Conservation (phyloP, 116 monocot genomes). For the Posidonia oceanica region DNA sequence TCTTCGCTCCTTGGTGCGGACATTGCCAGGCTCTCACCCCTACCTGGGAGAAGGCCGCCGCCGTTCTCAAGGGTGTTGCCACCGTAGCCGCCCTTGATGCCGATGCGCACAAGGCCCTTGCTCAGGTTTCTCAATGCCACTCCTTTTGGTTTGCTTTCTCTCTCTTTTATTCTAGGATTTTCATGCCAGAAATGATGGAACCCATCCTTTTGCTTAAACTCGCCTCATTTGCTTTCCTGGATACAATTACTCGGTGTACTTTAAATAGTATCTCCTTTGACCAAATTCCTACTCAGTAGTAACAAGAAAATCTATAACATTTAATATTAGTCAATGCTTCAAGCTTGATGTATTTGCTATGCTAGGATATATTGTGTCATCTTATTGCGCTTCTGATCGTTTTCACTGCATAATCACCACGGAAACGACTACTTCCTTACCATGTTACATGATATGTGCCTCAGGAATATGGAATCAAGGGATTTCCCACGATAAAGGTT, state of each 20-base stretch:
- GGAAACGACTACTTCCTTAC: background rate
- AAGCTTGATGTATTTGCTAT: no score
- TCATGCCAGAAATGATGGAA: no score
- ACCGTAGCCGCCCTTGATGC: constrained; percentile 91
- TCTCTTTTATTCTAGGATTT: background rate
- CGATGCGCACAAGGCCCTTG: constrained; percentile 80
- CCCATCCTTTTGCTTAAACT: no score
- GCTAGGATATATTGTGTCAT: no score
- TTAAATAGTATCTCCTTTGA: background rate
- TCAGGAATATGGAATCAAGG: constrained; percentile 88
- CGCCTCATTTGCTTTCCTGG: background rate
- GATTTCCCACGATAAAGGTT: constrained; percentile 93
- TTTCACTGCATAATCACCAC: background rate
- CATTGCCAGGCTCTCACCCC: constrained; percentile 90
- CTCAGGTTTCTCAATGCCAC: constrained; percentile 42
- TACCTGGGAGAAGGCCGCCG: constrained; percentile 77
- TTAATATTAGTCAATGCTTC: no score
- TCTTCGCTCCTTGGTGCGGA: constrained; percentile 99
- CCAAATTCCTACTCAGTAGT: background rate
- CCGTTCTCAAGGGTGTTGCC: constrained; percentile 79
- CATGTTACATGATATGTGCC: constrained; percentile 5
- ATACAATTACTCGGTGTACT: background rate
- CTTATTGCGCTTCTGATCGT: background rate
- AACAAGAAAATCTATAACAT: background rate
- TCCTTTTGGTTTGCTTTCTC: background rate